phyloP scores from a whole-genome alignment of 345 rosid species.

The rapeseed (Brassica napus) region DNA sequence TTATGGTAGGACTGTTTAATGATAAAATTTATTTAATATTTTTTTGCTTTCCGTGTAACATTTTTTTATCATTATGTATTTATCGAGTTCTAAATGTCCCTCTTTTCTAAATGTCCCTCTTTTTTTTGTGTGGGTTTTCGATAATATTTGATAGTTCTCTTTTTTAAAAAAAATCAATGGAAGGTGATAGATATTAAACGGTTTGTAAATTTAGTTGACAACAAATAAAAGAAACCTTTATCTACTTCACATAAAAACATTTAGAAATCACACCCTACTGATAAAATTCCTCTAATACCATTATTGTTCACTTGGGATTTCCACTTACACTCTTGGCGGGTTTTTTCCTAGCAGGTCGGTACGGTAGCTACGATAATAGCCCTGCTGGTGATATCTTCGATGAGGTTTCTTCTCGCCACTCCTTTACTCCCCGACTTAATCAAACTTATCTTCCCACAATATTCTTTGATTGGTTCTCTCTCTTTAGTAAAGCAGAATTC shows the following conservation, averaged over 20 bases:
- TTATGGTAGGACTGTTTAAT: slow-evolving; percentile 58
- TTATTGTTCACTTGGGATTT: neutral
- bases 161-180: neutral
- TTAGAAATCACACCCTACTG: neutral
- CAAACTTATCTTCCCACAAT: neutral
- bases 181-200: neutral
- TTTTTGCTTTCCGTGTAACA: neutral
- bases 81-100: slow-evolving; percentile 27
- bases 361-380: slow-evolving; percentile 69
- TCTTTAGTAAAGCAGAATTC: slow-evolving; percentile 7
- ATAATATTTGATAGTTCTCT: neutral
- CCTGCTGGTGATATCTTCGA: slow-evolving; percentile 81
- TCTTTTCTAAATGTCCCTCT: slow-evolving; percentile 19
- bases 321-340: slow-evolving; percentile 81
- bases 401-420: slow-evolving; percentile 55
- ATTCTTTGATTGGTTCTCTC: neutral
- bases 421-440: neutral
- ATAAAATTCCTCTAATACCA: neutral
- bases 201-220: neutral
- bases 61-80: slow-evolving; percentile 21
- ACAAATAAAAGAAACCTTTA: neutral
- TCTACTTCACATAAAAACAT: neutral
- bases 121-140: slow-evolving; percentile 19
- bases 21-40: neutral
- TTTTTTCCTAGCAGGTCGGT: slow-evolving; percentile 64